Evolutionary conservation across 208 protist genomes (phyloP).

Genomic region (Acanthamoeba triangularis): DNA sequence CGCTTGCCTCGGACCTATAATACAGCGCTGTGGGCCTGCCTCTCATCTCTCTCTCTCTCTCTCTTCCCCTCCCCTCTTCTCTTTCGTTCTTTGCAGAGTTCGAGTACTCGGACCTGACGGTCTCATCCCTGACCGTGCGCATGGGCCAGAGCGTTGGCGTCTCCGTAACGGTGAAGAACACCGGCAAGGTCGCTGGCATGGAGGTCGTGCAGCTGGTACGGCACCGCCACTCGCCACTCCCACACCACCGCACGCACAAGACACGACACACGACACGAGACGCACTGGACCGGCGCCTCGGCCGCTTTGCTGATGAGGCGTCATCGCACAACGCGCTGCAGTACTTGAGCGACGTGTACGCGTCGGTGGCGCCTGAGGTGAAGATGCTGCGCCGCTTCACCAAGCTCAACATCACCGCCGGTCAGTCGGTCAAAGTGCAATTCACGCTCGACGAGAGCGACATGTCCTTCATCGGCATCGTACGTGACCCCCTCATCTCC

Average conservation of each 20-base stretch:
- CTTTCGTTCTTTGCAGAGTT: slow-evolving; percentile 11
- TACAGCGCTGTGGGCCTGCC: not conserved
- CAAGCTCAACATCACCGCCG: slow-evolving; percentile 28
- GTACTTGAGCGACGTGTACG: slow-evolving; percentile 80
- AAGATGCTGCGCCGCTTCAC: slow-evolving; percentile 73
- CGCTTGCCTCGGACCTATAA: not conserved
- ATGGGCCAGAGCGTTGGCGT: slow-evolving; percentile 49
- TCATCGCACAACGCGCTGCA: not conserved
- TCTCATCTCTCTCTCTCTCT: slow-evolving; percentile 19
- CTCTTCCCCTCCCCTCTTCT: not conserved
- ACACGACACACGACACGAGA: too few relatives aligned
- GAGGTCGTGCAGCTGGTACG: slow-evolving; percentile 63
- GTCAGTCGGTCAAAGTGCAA: not conserved
- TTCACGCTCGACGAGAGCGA: slow-evolving; percentile 1
- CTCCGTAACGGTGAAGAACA: slow-evolving; percentile 47
- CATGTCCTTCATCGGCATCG: slow-evolving; percentile 60
- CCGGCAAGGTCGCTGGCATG: slow-evolving; percentile 26
- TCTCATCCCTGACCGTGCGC: not conserved
- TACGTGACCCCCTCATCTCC: not conserved
- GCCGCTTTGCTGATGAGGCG: not conserved
- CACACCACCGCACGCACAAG: not conserved
- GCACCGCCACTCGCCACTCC: not conserved
- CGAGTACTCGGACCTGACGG: not conserved
- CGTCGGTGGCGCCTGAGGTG: slow-evolving; percentile 77
- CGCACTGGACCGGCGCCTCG: too few relatives aligned